phyloP scores from a whole-genome alignment of 805 yeast species.

The Candida andamanensis region DNA sequence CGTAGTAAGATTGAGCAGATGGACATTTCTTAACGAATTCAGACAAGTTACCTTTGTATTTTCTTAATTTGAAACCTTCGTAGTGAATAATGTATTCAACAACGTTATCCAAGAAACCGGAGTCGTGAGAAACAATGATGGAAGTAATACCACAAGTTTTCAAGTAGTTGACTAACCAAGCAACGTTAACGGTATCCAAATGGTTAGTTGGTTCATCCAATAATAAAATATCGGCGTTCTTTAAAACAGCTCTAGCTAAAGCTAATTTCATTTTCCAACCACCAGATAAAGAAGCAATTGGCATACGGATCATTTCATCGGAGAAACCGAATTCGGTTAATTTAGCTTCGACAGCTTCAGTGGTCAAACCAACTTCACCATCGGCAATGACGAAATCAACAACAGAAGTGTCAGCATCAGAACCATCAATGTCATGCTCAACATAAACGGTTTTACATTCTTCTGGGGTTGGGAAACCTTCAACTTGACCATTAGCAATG shows the following conservation, averaged over 20 bases:
- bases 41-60: slow-evolving; percentile 99
- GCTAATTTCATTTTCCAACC: slow-evolving; percentile 99
- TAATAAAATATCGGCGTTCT: slow-evolving; percentile 95
- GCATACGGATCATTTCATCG: slow-evolving; percentile 89
- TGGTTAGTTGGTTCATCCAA: slow-evolving; percentile 99
- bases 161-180: slow-evolving; percentile 99
- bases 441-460: slow-evolving; percentile 99
- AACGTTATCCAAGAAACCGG: slow-evolving; percentile 97
- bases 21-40: slow-evolving; percentile 99
- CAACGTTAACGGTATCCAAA: slow-evolving; percentile 99
- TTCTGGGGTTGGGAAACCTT: slow-evolving; percentile 99
- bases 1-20: slow-evolving; percentile 97
- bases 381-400: slow-evolving; percentile 85
- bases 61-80: slow-evolving; percentile 99
- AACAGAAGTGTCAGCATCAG: slow-evolving; percentile 94
- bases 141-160: slow-evolving; percentile 98
- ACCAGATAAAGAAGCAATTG: slow-evolving; percentile 96
- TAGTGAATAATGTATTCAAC: slow-evolving; percentile 98
- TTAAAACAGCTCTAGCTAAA: slow-evolving; percentile 97
- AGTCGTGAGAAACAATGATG: slow-evolving; percentile 97
- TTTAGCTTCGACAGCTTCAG: slow-evolving; percentile 66
- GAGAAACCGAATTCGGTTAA: slow-evolving; percentile 89
- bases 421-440: slow-evolving; percentile 99
- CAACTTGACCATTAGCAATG: slow-evolving; percentile 96
- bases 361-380: slow-evolving; percentile 67